Base-by-base conservation (phyloP, 129 eudicot genomes). In the Flaveria bidentis region DNA sequence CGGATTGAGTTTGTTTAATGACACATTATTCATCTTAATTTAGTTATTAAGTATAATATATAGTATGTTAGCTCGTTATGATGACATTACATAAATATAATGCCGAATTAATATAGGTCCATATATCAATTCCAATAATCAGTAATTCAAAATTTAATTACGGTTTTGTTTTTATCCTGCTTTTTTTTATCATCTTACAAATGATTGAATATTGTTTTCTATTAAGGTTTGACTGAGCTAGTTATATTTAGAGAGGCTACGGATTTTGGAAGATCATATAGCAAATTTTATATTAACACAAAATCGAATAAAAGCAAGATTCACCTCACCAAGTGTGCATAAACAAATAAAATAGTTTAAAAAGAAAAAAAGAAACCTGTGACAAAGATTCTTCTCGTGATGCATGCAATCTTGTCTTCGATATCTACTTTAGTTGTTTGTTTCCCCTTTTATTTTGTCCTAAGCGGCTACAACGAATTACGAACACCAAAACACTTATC, bases 381-480 rank as follows among this genome's bases (percentile, higher is more conserved):
- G 79, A 26, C 79, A 66, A 79, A 79, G 78, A 80, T 73, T 80
- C 79, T 80, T 80, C 69, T 80, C 68, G 78, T 80, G 73, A 79
- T 72, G 67, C 78, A 63, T 72, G 73, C 44, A 56, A 45, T 69
- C 16, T 69, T 69, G 76, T 23, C 71, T 69, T 78, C 33, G 16
- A 70, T 44, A 69, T 56, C 76, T 78, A 25, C 50, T 17, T 60
- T 75, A 45, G 28, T 55, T n/a, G 36, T 56, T 55, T 56, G 2
- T 18, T 39, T 39, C 18, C 8, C 14, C 23, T 13, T 73, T 36
- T 55, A 53, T 39, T 44, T 74, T 45, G 47, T 61, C 12, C 33
- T 61, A 36, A 17, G 36, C 52, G 53, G 36, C 39, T 53, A 17
- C 71, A 36, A 55, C 76, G 52, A 72, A 53, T 53, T 30, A 50